A percentile compares a stretch with the other conserved stretches of the same genome.
Conservation (phyloP, 1,284 basidiomycete species). For the Sporisorium exsertum region DNA sequence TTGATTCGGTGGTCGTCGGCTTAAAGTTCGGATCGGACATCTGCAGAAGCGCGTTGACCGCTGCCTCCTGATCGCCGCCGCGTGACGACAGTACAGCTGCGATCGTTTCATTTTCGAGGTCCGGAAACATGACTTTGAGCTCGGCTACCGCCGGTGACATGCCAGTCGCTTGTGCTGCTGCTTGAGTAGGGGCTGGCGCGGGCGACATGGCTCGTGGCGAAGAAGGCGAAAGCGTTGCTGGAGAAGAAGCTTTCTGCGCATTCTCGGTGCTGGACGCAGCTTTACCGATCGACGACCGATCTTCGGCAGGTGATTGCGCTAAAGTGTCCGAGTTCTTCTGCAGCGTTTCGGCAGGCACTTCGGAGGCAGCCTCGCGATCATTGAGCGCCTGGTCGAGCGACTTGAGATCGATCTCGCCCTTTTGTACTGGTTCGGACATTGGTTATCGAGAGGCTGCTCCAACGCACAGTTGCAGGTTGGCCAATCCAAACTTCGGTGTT, state of each 20-base stretch:
- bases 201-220: constrained; percentile 50
- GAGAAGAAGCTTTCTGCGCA: constrained; percentile 30
- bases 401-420: constrained; percentile 46
- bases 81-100: constrained; percentile 53
- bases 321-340: constrained; percentile 37
- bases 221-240: constrained; percentile 47
- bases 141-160: constrained; percentile 41
- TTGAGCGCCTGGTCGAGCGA: constrained; percentile 43
- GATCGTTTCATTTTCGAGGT: constrained; percentile 58
- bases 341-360: constrained; percentile 28
- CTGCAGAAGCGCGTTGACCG: constrained; percentile 57
- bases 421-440: constrained; percentile 51
- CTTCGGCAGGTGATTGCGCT: constrained; percentile 32
- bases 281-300: constrained; percentile 18
- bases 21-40: constrained; percentile 62
- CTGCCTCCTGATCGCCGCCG: constrained; percentile 55
- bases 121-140: constrained; percentile 60
- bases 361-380: constrained; percentile 36
- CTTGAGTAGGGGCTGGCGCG: neutral
- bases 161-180: neutral
- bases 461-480: neutral
- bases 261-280: constrained; percentile 12
- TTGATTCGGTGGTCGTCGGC: constrained; percentile 28
- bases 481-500: neutral
- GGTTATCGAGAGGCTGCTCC: neutral